phyloP scores from a whole-genome alignment of 2,329 filamentous ascomycete species.

The Aureobasidium melanogenum region DNA sequence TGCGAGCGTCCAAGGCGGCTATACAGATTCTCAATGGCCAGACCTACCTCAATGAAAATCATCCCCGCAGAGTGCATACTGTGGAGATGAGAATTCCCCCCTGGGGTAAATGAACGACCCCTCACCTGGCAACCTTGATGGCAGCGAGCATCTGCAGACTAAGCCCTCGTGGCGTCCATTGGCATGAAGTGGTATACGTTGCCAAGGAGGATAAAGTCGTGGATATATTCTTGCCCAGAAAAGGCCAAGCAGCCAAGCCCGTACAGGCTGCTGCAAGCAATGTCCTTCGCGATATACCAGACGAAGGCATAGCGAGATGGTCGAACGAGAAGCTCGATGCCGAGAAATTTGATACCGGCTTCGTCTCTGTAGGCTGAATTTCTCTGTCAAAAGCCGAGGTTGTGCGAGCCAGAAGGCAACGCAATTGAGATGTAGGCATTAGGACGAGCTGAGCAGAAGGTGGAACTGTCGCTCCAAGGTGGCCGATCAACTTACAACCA shows the following conservation, averaged over 20 bases:
- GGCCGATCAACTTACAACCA: too few species aligned
- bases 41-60: neutral
- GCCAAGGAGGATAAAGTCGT: constrained; percentile 6
- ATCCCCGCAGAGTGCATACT: neutral
- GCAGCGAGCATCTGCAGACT: neutral
- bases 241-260: neutral
- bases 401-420: neutral
- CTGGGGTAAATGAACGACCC: neutral
- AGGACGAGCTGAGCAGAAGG: neutral
- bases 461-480: neutral
- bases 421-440: neutral
- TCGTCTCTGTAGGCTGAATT: neutral
- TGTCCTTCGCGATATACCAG: neutral
- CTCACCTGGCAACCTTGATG: neutral
- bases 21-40: neutral
- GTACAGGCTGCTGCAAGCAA: constrained; percentile 2
- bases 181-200: neutral
- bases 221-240: neutral
- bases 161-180: neutral
- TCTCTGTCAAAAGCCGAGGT: neutral
- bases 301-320: neutral
- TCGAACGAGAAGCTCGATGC: neutral
- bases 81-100: constrained; percentile 1
- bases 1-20: neutral
- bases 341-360: neutral